These are phyloP conservation scores for Lyophyllum decastes DNA, from an alignment of 768 basidiomycete species.

Conservation along the genomic window DNA sequence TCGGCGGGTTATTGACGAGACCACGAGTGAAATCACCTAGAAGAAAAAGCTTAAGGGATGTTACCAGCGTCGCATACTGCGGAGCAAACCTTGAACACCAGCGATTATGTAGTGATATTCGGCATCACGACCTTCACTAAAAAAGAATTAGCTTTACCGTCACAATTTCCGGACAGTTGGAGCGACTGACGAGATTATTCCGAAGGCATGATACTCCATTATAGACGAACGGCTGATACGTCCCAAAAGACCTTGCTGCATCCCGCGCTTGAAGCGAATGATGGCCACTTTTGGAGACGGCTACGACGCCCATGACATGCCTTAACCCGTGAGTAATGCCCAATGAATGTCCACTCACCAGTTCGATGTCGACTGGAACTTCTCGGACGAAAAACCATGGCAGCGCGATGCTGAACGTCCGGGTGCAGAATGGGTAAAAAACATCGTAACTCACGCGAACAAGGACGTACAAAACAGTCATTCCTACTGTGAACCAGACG, in stretches of 20 bases:
- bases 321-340: constrained; percentile 7
- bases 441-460: neutral
- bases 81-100: constrained; percentile 61
- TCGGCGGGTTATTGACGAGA: constrained; percentile 70
- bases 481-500: constrained; percentile 75
- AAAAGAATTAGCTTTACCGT: neutral
- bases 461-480: constrained; percentile 66
- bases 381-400: constrained; percentile 79
- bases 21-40: constrained; percentile 74
- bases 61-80: neutral
- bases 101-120: constrained; percentile 82
- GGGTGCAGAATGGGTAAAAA: neutral
- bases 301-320: constrained; percentile 32
- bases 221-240: constrained; percentile 72
- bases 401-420: constrained; percentile 52
- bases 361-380: constrained; percentile 72
- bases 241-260: constrained; percentile 80
- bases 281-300: constrained; percentile 80
- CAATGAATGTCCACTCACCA: constrained; percentile 46
- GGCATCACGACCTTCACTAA: constrained; percentile 69
- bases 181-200: constrained; percentile 60
- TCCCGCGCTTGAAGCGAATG: constrained; percentile 77
- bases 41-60: constrained; percentile 1
- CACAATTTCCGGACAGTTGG: neutral
- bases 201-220: constrained; percentile 84